Evolutionary conservation across 768 basidiomycete species (phyloP).

Genomic region (Gloeophyllum trabeum): DNA sequence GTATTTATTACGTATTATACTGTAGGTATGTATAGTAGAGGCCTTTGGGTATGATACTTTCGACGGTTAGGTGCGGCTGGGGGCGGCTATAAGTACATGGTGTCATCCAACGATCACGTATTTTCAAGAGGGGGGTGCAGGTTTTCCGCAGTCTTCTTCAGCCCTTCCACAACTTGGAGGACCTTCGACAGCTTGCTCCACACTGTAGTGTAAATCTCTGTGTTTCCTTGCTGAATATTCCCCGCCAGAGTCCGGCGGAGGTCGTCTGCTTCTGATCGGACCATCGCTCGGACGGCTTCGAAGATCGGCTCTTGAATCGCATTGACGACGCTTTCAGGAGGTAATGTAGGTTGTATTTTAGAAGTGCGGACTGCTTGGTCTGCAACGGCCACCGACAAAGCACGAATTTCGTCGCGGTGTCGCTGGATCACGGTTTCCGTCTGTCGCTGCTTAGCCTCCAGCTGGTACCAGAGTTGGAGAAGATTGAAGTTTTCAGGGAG

Average conservation of each 20-base stretch:
- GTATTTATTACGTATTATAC: too few species aligned
- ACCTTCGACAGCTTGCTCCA: neutral
- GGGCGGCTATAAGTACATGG: too few species aligned
- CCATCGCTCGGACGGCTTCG: neutral
- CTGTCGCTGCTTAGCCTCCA: conserved; percentile 3
- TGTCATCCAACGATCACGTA: too few species aligned
- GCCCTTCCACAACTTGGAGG: neutral
- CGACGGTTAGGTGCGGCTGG: too few species aligned
- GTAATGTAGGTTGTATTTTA: conserved; percentile 5
- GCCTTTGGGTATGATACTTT: too few species aligned
- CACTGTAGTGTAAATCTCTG: neutral
- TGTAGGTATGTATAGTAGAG: too few species aligned
- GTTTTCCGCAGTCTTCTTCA: too few species aligned
- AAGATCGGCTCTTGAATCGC: conserved; percentile 2
- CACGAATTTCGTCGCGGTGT: conserved; percentile 7
- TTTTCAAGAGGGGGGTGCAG: too few species aligned
- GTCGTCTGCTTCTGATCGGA: neutral
- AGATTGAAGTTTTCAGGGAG: neutral
- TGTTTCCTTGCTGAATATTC: neutral
- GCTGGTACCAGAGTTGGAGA: neutral
- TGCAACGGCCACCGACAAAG: conserved; percentile 11
- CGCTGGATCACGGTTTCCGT: conserved; percentile 1
- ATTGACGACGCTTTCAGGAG: conserved; percentile 7
- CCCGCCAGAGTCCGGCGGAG: neutral
- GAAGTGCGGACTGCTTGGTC: conserved; percentile 6